Base-by-base conservation (phyloP, 1,139 yeast species). In the Schwanniomyces etchellsii region DNA sequence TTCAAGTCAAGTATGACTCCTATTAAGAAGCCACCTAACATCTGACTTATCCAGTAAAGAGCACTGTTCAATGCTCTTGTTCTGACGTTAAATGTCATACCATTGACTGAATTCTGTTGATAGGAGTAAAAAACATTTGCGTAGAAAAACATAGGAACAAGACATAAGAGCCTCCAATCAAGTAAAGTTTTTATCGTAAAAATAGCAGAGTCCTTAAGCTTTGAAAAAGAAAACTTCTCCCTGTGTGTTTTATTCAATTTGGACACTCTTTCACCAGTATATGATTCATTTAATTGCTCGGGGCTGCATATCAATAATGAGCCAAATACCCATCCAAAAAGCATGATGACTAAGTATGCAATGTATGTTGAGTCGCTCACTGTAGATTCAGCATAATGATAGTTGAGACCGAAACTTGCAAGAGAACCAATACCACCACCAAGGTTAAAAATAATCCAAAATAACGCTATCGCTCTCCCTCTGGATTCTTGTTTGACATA, bases 101-200 rank as follows among this genome's bases (percentile, higher is more conserved):
- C 73, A 48, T 76, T 76, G 48, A 70, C 63, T 38, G 70, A 72
- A 47, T 74, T 74, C 43, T 72, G 75, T 51, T 77, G 81, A 52
- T 76, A 76, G 27, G 81, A 71, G 59, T 74, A 74, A 56, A 75
- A 77, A 77, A 77, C 75, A 59, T 77, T 77, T 25, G 81, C 72
- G 13, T 77, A 65, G 44, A 73, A 70, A 50, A 76, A 77, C 74
- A 74, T 69, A 26, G 79, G 79, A 64, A 75, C 73, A 47, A 77
- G 44, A 31, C 50, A 52, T 41, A 76, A 57, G 30, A 70, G 50
- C 33, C 45, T 47, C 37, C 53, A 48, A 45, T 74, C 57, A 18
- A 61, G 70, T 21, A 48, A 39, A 29, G 74, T 40, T 46, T 76
- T 81, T 13, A 56, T 48, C 44, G 59, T 57, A 63, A 73, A 57